Evolutionary conservation across 2,329 filamentous ascomycete genomes (phyloP).

Genomic region (Trichophaea hybrida): DNA sequence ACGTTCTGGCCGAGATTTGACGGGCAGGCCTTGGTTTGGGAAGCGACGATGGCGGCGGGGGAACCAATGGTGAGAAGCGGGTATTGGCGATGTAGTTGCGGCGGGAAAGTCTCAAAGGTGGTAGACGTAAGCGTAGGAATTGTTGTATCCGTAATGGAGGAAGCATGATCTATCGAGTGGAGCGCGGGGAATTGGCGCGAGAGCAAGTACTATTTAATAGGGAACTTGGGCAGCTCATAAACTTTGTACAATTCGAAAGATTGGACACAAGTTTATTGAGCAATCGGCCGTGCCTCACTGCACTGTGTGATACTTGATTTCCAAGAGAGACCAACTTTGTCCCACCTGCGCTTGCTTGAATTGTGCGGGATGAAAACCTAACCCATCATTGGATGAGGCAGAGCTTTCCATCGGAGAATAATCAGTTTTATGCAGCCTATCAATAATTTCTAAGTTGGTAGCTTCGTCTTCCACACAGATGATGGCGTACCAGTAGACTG

Average conservation of each 20-base stretch:
- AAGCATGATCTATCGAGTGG: neutral
- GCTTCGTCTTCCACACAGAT: too few relatives aligned
- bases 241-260: neutral
- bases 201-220: neutral
- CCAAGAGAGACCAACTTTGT: too few relatives aligned
- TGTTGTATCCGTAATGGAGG: neutral
- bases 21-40: slow-evolving; percentile 57
- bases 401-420: too few relatives aligned
- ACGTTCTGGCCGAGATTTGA: slow-evolving; percentile 48
- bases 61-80: slow-evolving; percentile 29
- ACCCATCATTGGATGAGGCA: too few relatives aligned
- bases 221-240: neutral
- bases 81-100: neutral
- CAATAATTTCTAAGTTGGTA: too few relatives aligned
- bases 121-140: neutral
- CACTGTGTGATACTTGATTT: too few relatives aligned
- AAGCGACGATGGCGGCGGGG: slow-evolving; percentile 64
- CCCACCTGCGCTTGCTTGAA: too few relatives aligned
- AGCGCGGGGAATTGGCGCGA: neutral
- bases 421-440: too few relatives aligned
- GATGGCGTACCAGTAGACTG: too few relatives aligned
- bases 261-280: neutral
- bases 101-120: neutral
- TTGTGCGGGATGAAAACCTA: too few relatives aligned
- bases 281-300: too few relatives aligned